Evolutionary conservation across 2,329 filamentous ascomycete species (phyloP).

Genomic region (Exophiala alcalophila): DNA sequence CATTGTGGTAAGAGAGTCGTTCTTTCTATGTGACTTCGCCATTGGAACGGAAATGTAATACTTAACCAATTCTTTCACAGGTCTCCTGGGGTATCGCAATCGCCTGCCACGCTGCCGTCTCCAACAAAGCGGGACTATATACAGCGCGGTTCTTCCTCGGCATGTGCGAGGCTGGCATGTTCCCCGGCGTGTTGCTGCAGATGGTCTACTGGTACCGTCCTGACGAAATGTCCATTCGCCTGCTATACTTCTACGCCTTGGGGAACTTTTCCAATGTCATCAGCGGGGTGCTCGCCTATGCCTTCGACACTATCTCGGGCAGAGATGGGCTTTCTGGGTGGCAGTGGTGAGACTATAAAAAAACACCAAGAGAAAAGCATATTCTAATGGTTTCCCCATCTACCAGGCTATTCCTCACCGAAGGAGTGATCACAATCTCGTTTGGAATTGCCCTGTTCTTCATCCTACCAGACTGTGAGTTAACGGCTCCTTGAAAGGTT

Average conservation of each 20-base stretch:
- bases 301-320: constrained; percentile 22
- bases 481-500: not conserved
- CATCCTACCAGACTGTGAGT: constrained; percentile 41
- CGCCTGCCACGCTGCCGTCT: constrained; percentile 63
- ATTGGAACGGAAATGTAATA: no score
- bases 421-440: constrained; percentile 43
- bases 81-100: constrained; percentile 63
- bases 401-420: constrained; percentile 43
- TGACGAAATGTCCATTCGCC: constrained; percentile 61
- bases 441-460: constrained; percentile 40
- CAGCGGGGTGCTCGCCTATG: constrained; percentile 34
- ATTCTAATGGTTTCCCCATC: constrained; percentile 1
- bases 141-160: constrained; percentile 66
- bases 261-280: constrained; percentile 36
- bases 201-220: constrained; percentile 63
- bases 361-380: not conserved
- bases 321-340: constrained; percentile 25
- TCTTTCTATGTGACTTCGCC: constrained; percentile 56
- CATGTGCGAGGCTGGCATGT: constrained; percentile 62
- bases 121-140: constrained; percentile 51
- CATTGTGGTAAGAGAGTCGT: constrained; percentile 30
- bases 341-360: constrained; percentile 22
- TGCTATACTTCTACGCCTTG: constrained; percentile 47
- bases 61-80: constrained; percentile 57
- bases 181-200: constrained; percentile 72